Evolutionary conservation across 2,329 filamentous ascomycete genomes (phyloP).

Genomic region (Xylaria sp.): DNA sequence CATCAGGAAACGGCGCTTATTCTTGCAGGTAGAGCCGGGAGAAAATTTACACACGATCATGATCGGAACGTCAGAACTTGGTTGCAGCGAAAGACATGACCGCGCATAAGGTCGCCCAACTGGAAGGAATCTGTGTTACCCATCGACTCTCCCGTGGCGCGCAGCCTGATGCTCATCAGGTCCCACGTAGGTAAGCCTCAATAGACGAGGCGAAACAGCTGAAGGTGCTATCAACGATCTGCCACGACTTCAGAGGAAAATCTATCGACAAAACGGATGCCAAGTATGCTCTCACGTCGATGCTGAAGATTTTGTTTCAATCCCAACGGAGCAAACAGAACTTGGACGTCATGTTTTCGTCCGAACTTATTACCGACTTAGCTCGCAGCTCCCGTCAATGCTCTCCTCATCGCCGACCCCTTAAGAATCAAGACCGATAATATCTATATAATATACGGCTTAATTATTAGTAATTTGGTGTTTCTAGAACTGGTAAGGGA

Average conservation of each 20-base stretch:
- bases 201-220: neutral
- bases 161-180: neutral
- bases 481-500: constrained; percentile 19
- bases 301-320: constrained; percentile 11
- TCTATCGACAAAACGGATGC: constrained; percentile 8
- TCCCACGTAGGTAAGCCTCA: neutral
- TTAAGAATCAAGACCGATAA: constrained; percentile 5
- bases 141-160: neutral
- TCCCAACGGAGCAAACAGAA: constrained; percentile 2
- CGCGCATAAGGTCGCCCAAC: neutral
- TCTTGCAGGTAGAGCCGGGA: constrained; percentile 9
- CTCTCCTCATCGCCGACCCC: constrained; percentile 22
- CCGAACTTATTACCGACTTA: constrained; percentile 16
- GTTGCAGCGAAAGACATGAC: constrained; percentile 1
- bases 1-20: constrained; percentile 15
- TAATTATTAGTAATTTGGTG: neutral
- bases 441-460: too few species aligned
- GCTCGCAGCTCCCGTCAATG: constrained; percentile 8
- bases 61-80: neutral
- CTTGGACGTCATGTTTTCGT: constrained; percentile 19
- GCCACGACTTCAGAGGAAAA: neutral
- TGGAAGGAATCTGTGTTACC: neutral
- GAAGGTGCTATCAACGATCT: neutral
- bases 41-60: constrained; percentile 13
- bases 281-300: constrained; percentile 3